A percentile compares a stretch with the other conserved stretches of the same genome.
phyloP scores from a whole-genome alignment of 2,329 filamentous ascomycete species.

The Delphinella strobiligena region DNA sequence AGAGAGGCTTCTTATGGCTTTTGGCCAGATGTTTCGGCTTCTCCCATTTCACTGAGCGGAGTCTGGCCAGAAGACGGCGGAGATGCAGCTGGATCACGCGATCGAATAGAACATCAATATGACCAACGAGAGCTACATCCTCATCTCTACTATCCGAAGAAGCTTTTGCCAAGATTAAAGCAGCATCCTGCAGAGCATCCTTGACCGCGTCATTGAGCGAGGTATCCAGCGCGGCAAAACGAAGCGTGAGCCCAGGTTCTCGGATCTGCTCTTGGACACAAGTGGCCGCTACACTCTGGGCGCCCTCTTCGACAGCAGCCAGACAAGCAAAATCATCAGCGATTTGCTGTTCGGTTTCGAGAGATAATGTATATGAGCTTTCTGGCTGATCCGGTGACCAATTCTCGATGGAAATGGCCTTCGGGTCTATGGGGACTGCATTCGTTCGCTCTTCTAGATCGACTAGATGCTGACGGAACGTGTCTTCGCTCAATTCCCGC shows the following conservation, averaged over 20 bases:
- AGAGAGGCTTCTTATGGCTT: conserved; percentile 6
- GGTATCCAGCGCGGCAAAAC: conserved; percentile 5
- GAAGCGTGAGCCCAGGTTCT: background rate
- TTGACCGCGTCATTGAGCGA: conserved; percentile 2
- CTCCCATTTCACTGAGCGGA: conserved; percentile 1
- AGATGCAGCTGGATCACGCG: conserved; percentile 1
- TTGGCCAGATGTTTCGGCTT: conserved; percentile 4
- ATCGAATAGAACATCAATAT: background rate
- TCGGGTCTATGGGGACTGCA: conserved; percentile 2
- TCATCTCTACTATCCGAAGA: background rate
- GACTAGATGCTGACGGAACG: conserved; percentile 5
- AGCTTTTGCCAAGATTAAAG: background rate
- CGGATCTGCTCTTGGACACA: conserved; percentile 3
- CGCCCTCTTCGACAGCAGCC: conserved; percentile 6
- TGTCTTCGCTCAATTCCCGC: background rate
- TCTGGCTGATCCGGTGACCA: background rate
- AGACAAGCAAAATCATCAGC: conserved; percentile 7
- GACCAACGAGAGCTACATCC: no score
- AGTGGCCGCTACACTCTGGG: conserved; percentile 5
- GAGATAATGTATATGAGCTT: background rate
- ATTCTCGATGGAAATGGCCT: background rate
- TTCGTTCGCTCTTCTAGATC: conserved; percentile 4
- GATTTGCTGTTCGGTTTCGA: background rate
- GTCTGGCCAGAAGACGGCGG: background rate
- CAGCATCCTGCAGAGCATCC: background rate